Percentiles rank a stretch among this genome's conserved stretches.
phyloP scores from a whole-genome alignment of 2,329 filamentous ascomycete genomes.

The Pseudocercospora musae region DNA sequence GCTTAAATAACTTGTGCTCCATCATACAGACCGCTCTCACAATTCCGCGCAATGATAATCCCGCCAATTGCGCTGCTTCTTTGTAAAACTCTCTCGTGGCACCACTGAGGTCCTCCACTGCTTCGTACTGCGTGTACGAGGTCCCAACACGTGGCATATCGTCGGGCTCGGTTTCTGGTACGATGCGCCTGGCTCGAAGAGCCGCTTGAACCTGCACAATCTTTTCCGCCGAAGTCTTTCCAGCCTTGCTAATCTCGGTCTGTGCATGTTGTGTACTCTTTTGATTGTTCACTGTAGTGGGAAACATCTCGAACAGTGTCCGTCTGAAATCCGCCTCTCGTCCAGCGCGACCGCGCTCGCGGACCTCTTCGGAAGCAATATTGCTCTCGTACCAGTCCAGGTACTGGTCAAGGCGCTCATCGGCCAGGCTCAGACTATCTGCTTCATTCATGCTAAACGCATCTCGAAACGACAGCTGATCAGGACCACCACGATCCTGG shows the following conservation, averaged over 20 bases:
- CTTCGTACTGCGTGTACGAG: constrained; percentile 50
- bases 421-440: constrained; percentile 61
- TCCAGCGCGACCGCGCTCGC: constrained; percentile 32
- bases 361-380: constrained; percentile 52
- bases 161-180: constrained; percentile 35
- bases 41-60: constrained; percentile 50
- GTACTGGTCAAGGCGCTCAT: constrained; percentile 66
- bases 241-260: constrained; percentile 15
- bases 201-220: constrained; percentile 44
- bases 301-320: constrained; percentile 44
- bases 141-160: constrained; percentile 47
- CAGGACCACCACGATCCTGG: background rate
- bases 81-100: constrained; percentile 50
- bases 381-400: constrained; percentile 74
- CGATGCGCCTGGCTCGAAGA: constrained; percentile 39
- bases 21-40: constrained; percentile 50
- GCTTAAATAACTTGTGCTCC: constrained; percentile 46
- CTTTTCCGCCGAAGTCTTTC: constrained; percentile 29
- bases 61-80: constrained; percentile 49
- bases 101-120: constrained; percentile 44
- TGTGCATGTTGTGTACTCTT: constrained; percentile 8
- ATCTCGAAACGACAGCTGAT: constrained; percentile 38
- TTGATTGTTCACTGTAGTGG: constrained; percentile 22
- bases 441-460: constrained; percentile 56
- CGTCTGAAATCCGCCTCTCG: constrained; percentile 40